These are phyloP conservation scores for Phialophora expanda DNA, from an alignment of 2,329 filamentous ascomycete species.

Conservation along the genomic window DNA sequence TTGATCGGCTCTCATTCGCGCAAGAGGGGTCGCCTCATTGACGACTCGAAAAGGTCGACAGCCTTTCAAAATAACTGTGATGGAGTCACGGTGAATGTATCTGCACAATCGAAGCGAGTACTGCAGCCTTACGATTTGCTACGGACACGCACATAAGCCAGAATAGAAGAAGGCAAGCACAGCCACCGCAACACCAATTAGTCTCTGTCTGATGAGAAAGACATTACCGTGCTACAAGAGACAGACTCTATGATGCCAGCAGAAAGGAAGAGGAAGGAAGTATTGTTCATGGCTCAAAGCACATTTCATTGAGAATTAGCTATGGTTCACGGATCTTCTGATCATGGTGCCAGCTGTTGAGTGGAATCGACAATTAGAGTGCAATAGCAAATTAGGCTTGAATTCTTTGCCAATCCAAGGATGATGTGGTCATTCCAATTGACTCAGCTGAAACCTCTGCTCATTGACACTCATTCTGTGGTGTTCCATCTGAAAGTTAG, in stretches of 20 bases:
- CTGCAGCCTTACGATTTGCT: background rate
- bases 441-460: slow-evolving; percentile 24
- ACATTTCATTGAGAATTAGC: slow-evolving; percentile 23
- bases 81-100: background rate
- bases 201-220: background rate
- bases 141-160: slow-evolving; percentile 1
- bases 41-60: slow-evolving; percentile 2
- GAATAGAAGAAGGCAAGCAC: background rate
- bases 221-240: background rate
- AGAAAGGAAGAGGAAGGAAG: background rate
- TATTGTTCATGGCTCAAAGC: slow-evolving; percentile 21
- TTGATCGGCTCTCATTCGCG: slow-evolving; percentile 14
- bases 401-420: slow-evolving; percentile 26
- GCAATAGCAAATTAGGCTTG: slow-evolving; percentile 29
- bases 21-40: background rate
- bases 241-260: background rate
- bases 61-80: background rate
- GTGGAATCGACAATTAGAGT: slow-evolving; percentile 21
- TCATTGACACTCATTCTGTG: slow-evolving; percentile 10
- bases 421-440: slow-evolving; percentile 27
- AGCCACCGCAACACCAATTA: background rate
- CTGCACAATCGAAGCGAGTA: background rate
- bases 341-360: slow-evolving; percentile 22
- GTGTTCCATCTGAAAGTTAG: slow-evolving; percentile 20
- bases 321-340: slow-evolving; percentile 28